Evolutionary conservation across 1,139 yeast genomes (phyloP).

Genomic region (Debaryomyces udenii): DNA sequence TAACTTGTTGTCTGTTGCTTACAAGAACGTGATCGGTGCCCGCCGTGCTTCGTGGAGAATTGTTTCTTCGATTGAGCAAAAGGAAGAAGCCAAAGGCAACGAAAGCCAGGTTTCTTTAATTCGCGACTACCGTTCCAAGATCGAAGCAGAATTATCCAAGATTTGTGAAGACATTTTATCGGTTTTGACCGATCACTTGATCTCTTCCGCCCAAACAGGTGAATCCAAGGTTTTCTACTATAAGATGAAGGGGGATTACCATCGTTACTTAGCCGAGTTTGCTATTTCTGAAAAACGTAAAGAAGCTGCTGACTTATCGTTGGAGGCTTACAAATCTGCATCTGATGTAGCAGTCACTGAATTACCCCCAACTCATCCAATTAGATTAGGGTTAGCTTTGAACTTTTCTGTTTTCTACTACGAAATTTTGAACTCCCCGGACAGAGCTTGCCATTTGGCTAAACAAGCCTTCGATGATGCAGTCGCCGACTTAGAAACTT

Average conservation of each 20-base stretch:
- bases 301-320: conserved; percentile 88
- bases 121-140: conserved; percentile 93
- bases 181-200: conserved; percentile 85
- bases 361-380: conserved; percentile 98
- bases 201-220: conserved; percentile 93
- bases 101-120: conserved; percentile 85
- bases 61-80: conserved; percentile 95
- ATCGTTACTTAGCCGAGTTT: conserved; percentile 98
- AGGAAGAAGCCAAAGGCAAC: conserved; percentile 95
- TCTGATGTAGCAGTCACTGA: conserved; percentile 96
- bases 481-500: conserved; percentile 95
- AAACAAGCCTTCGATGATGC: conserved; percentile 99
- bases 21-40: conserved; percentile 98
- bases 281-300: conserved; percentile 90
- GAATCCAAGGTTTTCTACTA: conserved; percentile 98
- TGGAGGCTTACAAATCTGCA: conserved; percentile 94
- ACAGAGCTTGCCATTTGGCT: conserved; percentile 97
- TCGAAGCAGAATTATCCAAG: conserved; percentile 89
- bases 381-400: conserved; percentile 95
- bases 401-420: conserved; percentile 98
- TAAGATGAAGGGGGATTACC: conserved; percentile 99
- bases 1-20: conserved; percentile 94
- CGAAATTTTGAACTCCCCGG: conserved; percentile 97
- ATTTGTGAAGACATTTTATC: conserved; percentile 92
- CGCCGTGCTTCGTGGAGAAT: conserved; percentile 99